Base-by-base conservation (phyloP, 805 yeast genomes). In the Barnettozyma wickerhamii region DNA sequence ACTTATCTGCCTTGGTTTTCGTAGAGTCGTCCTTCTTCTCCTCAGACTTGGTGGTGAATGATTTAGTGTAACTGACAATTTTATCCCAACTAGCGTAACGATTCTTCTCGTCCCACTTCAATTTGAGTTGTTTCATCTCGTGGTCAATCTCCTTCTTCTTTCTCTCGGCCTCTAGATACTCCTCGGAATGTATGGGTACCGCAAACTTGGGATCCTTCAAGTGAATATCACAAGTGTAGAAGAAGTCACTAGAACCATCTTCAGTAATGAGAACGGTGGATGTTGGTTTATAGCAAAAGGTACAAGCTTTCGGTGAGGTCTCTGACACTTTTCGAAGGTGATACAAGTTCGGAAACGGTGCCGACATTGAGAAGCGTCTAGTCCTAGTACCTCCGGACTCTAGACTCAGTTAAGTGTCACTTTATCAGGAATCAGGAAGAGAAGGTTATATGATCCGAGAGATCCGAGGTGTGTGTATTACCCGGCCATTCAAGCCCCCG, bases 251-350 rank as follows among this genome's bases (percentile, higher is more conserved):
- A 3, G 38, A 19, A 13, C 51, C 53, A 34, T 57, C 59, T 12
- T 47, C 37, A 0, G 61, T 51, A 17, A 57, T 49, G 2, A 57
- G 41, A 1, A 57, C 61, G 5, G 53, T 37, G 1, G 45, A 36
- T 6, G 60, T 45, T 12, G 59, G 57, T 20, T 55, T 57, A 40
- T 39, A 57, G 36, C 61, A 57, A 39, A 57, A 53, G 2, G 48
- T 45, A 33, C 61, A 57, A 4, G 61, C 48, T 24, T 52, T 50
- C 13, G 50, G n/a, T 10, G 19, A 19, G 0, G 48, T 6, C 14
- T 45, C 49, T 1, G 59, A 49, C 0, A 55, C 60, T 30, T 44
- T 50, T 12, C 61, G 41, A 0, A 53, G 48, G 21, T 53, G 56
- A 37, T 57, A 57, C 5, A 15, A 9, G 36, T 55, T 56, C n/a